Base-by-base conservation (phyloP, 2,329 filamentous ascomycete genomes). In the Exserohilum rostratum region DNA sequence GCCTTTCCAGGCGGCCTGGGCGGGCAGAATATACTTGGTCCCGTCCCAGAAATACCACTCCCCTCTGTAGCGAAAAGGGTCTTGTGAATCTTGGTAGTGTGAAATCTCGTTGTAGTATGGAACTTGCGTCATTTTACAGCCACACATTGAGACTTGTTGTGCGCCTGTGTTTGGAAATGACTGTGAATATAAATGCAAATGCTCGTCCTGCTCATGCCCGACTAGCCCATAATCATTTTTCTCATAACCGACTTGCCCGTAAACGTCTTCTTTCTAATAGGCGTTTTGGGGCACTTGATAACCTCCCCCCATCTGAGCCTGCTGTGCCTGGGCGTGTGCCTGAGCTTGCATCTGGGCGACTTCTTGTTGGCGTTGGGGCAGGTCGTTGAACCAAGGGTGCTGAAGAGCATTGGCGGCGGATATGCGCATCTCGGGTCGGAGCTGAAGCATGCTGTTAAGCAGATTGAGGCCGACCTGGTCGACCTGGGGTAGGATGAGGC, bases 361-460 rank as follows among this genome's bases (percentile, higher is more conserved):
- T 27, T 75, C 70, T 45, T 76, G 73, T 61, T 76, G 74, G 27
- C 69, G 81, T 67, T 85, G 80, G 12, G 87, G 79, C 13, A 92
- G 75, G 66, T 93, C 90, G 60, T 82, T 85, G 79, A 99, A 99
- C 95, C 95, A 99, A 0, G 89, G 90, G 74, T 99, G 95, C 65
- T 89, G 84, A 35, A 98, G 81, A 3, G 95, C 93, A 60, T 96
- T 91, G 46, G 88, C 83, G 2, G 95, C 95, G 65, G 90, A 93
- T 71, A 96, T 90, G 50, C 95, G 87, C 77, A 96, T 87, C 77
- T 99, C 95, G 0, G 95, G 95, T 29, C 93, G 86, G 49, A 98
- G 80, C 75, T 98, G 93, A 27, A 99, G 85, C 91, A 99, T 96
- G 57, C 90, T 85, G 69, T 90, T 88, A 61, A 99, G 82, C 44